phyloP scores from a whole-genome alignment of 1,284 basidiomycete species.

The Fomitopsis palustris region DNA sequence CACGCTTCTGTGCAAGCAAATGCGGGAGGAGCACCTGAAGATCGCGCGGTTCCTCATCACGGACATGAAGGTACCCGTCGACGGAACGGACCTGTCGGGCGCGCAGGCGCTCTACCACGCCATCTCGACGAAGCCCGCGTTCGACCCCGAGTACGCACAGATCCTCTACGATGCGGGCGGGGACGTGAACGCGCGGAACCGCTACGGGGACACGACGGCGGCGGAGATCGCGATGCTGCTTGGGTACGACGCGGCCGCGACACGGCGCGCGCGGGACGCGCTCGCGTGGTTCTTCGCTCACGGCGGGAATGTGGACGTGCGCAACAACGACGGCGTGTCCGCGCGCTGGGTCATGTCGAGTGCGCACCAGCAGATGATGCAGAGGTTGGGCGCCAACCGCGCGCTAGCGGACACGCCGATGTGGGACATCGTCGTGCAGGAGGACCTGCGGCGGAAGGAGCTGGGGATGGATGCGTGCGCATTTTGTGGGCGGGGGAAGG shows the following conservation, averaged over 20 bases:
- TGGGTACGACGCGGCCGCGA: slow-evolving; percentile 14
- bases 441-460: background rate
- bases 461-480: background rate
- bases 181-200: slow-evolving; percentile 36
- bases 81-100: slow-evolving; percentile 37
- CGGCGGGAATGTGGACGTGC: slow-evolving; percentile 40
- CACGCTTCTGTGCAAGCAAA: background rate
- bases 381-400: background rate
- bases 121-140: slow-evolving; percentile 37
- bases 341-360: slow-evolving; percentile 10
- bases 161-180: slow-evolving; percentile 39
- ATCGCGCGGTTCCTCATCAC: slow-evolving; percentile 34
- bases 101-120: slow-evolving; percentile 38
- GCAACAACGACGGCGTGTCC: slow-evolving; percentile 35
- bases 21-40: slow-evolving; percentile 22
- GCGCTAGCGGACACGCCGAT: background rate
- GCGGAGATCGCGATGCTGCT: slow-evolving; percentile 37
- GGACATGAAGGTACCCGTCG: slow-evolving; percentile 32
- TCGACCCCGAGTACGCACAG: slow-evolving; percentile 39
- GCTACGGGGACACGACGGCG: slow-evolving; percentile 37
- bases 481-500: background rate
- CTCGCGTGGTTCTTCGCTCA: slow-evolving; percentile 38
- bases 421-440: background rate
- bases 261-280: slow-evolving; percentile 25
- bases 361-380: background rate